Evolutionary conservation across 2,329 filamentous ascomycete species (phyloP).

Genomic region (Venturia pyrina): DNA sequence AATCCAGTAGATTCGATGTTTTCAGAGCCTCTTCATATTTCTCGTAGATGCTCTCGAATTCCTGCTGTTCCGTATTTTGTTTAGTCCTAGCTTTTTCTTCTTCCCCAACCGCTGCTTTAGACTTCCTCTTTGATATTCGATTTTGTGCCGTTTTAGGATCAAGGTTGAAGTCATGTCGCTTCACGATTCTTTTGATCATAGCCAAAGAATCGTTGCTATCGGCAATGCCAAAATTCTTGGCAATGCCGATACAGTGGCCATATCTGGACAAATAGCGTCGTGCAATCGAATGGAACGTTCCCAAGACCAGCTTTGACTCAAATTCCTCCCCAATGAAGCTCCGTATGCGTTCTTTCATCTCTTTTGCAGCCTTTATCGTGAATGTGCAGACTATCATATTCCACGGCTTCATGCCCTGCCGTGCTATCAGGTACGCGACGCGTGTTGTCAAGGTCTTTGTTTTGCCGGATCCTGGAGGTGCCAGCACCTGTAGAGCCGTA

Average conservation of each 20-base stretch:
- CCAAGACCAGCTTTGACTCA: conserved; percentile 69
- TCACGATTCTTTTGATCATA: conserved; percentile 74
- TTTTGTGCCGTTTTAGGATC: conserved; percentile 62
- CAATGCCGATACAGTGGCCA: conserved; percentile 71
- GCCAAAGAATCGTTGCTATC: conserved; percentile 71
- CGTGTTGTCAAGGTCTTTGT: conserved; percentile 91
- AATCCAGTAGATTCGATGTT: conserved; percentile 77
- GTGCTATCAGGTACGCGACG: conserved; percentile 75
- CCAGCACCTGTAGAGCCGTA: conserved; percentile 50
- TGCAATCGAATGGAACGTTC: conserved; percentile 91
- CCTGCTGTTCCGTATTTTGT: conserved; percentile 45
- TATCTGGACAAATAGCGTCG: conserved; percentile 76
- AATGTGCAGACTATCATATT: conserved; percentile 95
- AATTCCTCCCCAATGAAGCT: conserved; percentile 68
- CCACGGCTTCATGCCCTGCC: conserved; percentile 62
- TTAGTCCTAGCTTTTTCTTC: background rate
- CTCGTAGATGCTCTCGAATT: conserved; percentile 56
- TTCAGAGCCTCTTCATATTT: conserved; percentile 71
- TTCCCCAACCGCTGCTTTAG: conserved; percentile 32
- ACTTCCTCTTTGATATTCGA: conserved; percentile 61
- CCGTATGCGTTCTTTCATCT: conserved; percentile 86
- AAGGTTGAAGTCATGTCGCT: conserved; percentile 56
- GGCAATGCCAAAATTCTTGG: conserved; percentile 80
- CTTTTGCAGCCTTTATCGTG: conserved; percentile 84
- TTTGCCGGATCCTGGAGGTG: conserved; percentile 66